Percentiles rank a stretch among this genome's conserved stretches.
phyloP scores from a whole-genome alignment of 1,284 basidiomycete species.

The Gastroboletus turbinatus region DNA sequence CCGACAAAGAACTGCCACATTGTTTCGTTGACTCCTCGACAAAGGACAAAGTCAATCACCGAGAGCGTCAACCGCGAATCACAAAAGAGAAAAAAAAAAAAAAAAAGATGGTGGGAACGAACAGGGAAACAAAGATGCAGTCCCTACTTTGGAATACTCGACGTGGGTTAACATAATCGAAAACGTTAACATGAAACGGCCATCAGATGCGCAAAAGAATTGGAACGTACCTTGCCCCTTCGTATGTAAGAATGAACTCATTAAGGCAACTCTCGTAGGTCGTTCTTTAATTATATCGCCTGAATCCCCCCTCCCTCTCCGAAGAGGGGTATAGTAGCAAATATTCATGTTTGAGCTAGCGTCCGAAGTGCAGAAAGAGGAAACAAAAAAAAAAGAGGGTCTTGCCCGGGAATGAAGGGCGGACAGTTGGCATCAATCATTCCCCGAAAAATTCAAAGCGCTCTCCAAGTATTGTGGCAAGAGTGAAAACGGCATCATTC shows the following conservation, averaged over 20 bases:
- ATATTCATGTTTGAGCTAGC: neutral
- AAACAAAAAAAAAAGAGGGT: neutral
- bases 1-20: neutral
- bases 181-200: constrained; percentile 25
- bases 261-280: constrained; percentile 1
- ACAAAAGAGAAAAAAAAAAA: neutral
- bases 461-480: neutral
- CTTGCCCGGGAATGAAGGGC: constrained; percentile 12
- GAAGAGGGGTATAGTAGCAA: neutral
- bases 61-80: neutral
- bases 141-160: neutral
- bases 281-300: neutral
- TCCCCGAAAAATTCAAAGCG: neutral
- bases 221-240: constrained; percentile 3
- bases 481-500: neutral
- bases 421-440: neutral
- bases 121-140: neutral
- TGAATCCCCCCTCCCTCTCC: neutral
- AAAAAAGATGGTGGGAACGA: neutral
- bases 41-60: neutral
- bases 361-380: neutral
- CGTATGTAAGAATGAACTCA: constrained; percentile 18
- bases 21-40: neutral
- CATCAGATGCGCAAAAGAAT: constrained; percentile 22
- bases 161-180: constrained; percentile 1